Base-by-base conservation (phyloP, 2,329 filamentous ascomycete genomes). In the Aquanectria penicillioides region DNA sequence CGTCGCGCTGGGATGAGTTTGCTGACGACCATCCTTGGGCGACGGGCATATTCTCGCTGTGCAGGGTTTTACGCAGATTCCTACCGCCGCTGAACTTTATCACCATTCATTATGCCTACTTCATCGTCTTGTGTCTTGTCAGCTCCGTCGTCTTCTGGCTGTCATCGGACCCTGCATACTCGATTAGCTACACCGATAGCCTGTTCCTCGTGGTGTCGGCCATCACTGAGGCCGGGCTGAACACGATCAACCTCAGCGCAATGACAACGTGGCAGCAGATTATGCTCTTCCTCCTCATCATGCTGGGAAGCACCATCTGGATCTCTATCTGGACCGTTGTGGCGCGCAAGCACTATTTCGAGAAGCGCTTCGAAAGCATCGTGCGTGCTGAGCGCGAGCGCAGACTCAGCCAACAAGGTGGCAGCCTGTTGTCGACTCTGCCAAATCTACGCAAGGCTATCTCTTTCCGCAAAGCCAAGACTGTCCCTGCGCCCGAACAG, bases 251-350 rank as follows among this genome's bases (percentile, higher is more conserved):
- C 68, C 75, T 91, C 22, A 88, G 84, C 53, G 77, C 80, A 25
- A 69, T 92, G 67, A 91, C 86, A 33, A 88, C 84, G 0, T 89
- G 87, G 69, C 89, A 92, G 72, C 90, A 92, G 71, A 75, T 85
- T 23, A 74, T 90, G 34, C 78, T 92, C 9, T 90, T 88, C 66
- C 57, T 88, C 4, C 77, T 91, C 36, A 88, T 92, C 60, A 78
- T 91, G 40, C 71, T 89, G 6, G 90, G 90, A 2, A 87, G 87
- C 52, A 80, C 85, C 11, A 85, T 91, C n/a, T 86, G 88, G 69
- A 86, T 92, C 2, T 89, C 85, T 2, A 83, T 85, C 29, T 86
- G 84, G 62, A 89, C 90, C 3, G 82, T 92, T 4, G 74, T 83
- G 41, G 81, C 87, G 6, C 79, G 89, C 33, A 86, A 83, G 66